Percentiles rank a stretch among this genome's conserved stretches.
Conservation (phyloP, 192 early-diverging fungal genomes). For the Irineochytrium annulatum region DNA sequence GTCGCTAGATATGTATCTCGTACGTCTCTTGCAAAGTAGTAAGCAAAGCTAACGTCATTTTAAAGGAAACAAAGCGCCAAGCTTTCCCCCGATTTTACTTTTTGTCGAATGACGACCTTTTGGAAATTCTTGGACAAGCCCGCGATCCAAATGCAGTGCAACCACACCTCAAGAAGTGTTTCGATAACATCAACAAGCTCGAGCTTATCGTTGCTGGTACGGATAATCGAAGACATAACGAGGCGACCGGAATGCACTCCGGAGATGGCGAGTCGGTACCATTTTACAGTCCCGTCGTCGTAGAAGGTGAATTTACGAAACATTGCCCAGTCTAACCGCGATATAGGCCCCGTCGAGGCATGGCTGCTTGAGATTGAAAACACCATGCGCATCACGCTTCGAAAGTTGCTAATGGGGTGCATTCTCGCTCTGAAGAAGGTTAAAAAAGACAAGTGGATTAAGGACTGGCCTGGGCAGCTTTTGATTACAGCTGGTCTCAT, state of each 20-base stretch:
- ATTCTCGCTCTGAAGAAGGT: conserved; percentile 49
- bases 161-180: conserved; percentile 59
- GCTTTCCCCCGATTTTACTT: conserved; percentile 62
- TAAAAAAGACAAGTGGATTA: conserved; percentile 62
- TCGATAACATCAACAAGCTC: conserved; percentile 54
- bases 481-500: conserved; percentile 55
- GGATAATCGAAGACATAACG: conserved; percentile 48
- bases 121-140: conserved; percentile 57
- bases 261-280: conserved; percentile 61
- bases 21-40: background rate
- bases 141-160: conserved; percentile 59
- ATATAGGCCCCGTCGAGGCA: conserved; percentile 45
- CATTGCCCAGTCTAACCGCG: background rate
- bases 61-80: conserved; percentile 53
- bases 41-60: background rate
- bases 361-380: conserved; percentile 55
- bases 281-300: conserved; percentile 44
- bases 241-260: conserved; percentile 57
- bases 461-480: conserved; percentile 58
- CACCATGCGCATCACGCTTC: conserved; percentile 48
- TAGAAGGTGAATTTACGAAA: conserved; percentile 40
- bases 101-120: conserved; percentile 56
- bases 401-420: conserved; percentile 47
- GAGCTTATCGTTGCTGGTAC: conserved; percentile 46
- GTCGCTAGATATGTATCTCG: conserved; percentile 57